Evolutionary conservation across 495 filamentous ascomycete species (phyloP).

Genomic region (Echria macrotheca): DNA sequence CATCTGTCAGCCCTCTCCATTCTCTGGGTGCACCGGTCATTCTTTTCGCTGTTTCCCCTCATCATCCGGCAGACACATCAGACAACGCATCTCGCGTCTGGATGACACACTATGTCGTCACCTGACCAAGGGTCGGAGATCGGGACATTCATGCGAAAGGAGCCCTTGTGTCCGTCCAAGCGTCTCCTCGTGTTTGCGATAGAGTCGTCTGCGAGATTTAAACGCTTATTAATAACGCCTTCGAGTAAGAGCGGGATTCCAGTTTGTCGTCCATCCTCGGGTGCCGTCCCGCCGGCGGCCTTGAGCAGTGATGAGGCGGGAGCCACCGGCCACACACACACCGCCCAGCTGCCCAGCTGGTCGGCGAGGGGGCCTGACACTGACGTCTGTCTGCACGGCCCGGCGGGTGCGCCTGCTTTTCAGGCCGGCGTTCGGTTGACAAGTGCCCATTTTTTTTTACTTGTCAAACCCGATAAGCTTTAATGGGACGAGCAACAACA

Average conservation of each 20-base stretch:
- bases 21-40: background rate
- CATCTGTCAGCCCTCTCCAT: background rate
- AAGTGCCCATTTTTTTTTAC: too few species aligned
- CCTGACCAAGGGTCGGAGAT: constrained; percentile 21
- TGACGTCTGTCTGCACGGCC: too few species aligned
- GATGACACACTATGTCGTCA: constrained; percentile 27
- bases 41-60: constrained; percentile 1
- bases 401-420: too few species aligned
- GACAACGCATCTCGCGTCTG: constrained; percentile 26
- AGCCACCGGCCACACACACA: too few species aligned
- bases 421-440: too few species aligned
- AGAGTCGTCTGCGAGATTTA: constrained; percentile 14
- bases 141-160: constrained; percentile 22
- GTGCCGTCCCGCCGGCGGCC: constrained; percentile 7
- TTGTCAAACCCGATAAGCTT: too few species aligned
- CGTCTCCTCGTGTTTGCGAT: constrained; percentile 22
- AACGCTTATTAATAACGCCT: constrained; percentile 23
- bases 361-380: too few species aligned
- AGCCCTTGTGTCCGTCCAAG: constrained; percentile 12
- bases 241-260: constrained; percentile 10
- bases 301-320: background rate
- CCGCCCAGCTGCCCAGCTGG: too few species aligned
- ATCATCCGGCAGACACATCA: constrained; percentile 5
- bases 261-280: constrained; percentile 1
- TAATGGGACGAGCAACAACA: too few species aligned